A percentile compares a stretch with the other conserved stretches of the same genome.
phyloP scores from a whole-genome alignment of 192 early-diverging fungal species.

The Spizellomyces punctatus region DNA sequence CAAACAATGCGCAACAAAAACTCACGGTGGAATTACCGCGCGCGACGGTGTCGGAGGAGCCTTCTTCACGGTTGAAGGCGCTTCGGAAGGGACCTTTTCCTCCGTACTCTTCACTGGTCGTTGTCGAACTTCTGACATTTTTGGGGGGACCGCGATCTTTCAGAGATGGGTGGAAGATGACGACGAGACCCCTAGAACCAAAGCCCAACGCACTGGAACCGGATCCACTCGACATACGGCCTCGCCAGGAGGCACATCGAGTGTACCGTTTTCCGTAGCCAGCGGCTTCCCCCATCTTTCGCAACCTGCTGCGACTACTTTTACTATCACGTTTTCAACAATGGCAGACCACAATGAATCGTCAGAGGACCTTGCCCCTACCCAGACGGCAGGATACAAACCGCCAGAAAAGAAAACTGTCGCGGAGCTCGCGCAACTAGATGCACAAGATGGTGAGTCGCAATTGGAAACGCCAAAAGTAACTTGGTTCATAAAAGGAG shows the following conservation, averaged over 20 bases:
- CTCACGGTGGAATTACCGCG: slow-evolving; percentile 2
- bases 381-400: slow-evolving; percentile 85
- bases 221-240: too few species aligned
- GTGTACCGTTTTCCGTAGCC: too few species aligned
- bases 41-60: neutral
- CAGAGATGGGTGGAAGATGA: too few species aligned
- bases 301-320: too few species aligned
- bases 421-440: slow-evolving; percentile 80
- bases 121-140: slow-evolving; percentile 2
- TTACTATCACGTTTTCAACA: neutral
- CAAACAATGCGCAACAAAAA: neutral
- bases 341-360: slow-evolving; percentile 39
- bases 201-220: too few species aligned
- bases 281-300: too few species aligned
- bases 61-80: neutral
- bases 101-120: neutral
- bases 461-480: neutral
- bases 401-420: slow-evolving; percentile 90
- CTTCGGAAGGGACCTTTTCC: neutral
- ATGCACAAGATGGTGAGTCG: slow-evolving; percentile 72
- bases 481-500: too few species aligned
- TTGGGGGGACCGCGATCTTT: too few species aligned
- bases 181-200: too few species aligned
- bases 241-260: too few species aligned
- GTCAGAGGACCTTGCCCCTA: slow-evolving; percentile 76